Evolutionary conservation across 2,329 filamentous ascomycete species (phyloP).

Genomic region (Davidsoniella eucalypti): DNA sequence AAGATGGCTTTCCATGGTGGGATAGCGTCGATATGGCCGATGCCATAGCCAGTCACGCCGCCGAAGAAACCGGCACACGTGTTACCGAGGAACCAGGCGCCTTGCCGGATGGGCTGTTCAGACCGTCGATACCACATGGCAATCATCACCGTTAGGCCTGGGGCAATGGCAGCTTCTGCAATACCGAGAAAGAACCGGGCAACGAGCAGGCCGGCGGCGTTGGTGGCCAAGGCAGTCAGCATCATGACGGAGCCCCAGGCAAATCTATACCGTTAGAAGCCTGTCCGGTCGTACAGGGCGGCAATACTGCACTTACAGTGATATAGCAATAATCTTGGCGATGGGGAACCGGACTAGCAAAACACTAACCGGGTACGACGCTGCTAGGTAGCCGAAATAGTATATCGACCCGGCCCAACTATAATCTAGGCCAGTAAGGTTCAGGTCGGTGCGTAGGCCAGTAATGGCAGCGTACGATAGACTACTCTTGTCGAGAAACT

Average conservation of each 20-base stretch:
- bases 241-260: conserved; percentile 14
- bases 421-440: conserved; percentile 32
- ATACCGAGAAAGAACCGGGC: conserved; percentile 15
- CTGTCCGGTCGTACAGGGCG: not conserved
- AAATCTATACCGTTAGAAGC: not conserved
- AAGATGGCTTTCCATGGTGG: conserved; percentile 41
- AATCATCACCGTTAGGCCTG: conserved; percentile 12
- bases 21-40: conserved; percentile 20
- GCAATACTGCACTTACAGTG: not conserved
- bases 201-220: conserved; percentile 14
- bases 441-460: conserved; percentile 29
- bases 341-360: conserved; percentile 18
- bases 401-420: conserved; percentile 34
- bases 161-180: conserved; percentile 14
- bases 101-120: conserved; percentile 18
- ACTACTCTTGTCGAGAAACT: conserved; percentile 44
- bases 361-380: conserved; percentile 17
- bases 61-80: conserved; percentile 17
- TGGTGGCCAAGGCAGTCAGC: conserved; percentile 15
- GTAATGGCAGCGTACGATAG: conserved; percentile 35
- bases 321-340: conserved; percentile 17
- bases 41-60: conserved; percentile 14
- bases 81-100: conserved; percentile 18
- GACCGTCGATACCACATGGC: conserved; percentile 17
- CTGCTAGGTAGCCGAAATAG: conserved; percentile 32